A percentile compares a stretch with the other conserved stretches of the same genome.
Evolutionary conservation across 176 grass and related monocot genomes (phyloP).

Genomic region (Oryza meyeriana): DNA sequence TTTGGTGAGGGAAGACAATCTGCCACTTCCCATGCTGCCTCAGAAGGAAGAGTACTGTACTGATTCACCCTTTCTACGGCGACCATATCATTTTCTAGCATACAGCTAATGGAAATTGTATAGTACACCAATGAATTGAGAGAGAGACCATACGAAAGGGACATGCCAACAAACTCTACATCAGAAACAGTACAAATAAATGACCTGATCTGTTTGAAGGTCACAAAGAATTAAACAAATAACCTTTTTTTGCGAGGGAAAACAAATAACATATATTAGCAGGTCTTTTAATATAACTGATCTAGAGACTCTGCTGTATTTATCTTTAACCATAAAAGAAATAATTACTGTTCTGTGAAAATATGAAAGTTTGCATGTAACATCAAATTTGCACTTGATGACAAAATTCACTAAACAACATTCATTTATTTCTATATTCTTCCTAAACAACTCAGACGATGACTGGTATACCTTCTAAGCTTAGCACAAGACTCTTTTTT

Average conservation of each 20-base stretch:
- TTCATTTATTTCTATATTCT: constrained; percentile 5
- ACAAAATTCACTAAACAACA: not conserved
- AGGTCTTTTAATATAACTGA: not conserved
- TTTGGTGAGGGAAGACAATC: constrained; percentile 52
- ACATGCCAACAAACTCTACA: constrained; percentile 91
- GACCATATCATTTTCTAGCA: constrained; percentile 87
- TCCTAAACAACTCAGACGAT: not conserved
- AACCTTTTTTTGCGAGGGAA: too few species aligned
- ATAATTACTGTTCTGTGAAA: not conserved
- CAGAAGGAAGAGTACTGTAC: constrained; percentile 73
- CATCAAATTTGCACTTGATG: not conserved
- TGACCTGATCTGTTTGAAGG: not conserved
- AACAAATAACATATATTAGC: not conserved
- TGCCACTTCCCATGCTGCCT: constrained; percentile 76
- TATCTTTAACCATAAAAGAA: not conserved
- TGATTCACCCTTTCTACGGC: constrained; percentile 88
- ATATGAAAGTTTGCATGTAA: not conserved
- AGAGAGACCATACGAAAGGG: constrained; percentile 92
- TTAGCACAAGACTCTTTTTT: not conserved
- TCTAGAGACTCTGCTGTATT: not conserved
- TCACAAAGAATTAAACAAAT: not conserved
- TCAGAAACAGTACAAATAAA: not conserved
- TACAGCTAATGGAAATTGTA: constrained; percentile 66
- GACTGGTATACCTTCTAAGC: not conserved
- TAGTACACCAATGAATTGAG: constrained; percentile 74